Conservation (phyloP, 2,329 filamentous ascomycete genomes). For the Colletotrichum costaricense region DNA sequence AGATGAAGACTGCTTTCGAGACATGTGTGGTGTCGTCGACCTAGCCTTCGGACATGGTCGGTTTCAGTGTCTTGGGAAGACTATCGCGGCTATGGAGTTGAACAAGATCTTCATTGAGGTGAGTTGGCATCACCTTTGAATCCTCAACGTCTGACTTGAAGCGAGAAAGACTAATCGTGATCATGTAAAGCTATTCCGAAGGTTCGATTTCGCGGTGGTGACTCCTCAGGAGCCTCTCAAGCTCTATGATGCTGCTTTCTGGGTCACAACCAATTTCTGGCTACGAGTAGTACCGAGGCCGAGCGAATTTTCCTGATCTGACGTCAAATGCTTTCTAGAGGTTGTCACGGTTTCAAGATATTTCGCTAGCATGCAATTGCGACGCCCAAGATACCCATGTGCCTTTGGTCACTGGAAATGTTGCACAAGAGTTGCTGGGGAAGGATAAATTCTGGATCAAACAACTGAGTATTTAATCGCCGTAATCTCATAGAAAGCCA, state of each 20-base stretch:
- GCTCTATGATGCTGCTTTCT: slow-evolving; percentile 36
- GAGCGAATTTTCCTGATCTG: background rate
- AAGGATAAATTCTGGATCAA: too few species aligned
- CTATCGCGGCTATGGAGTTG: slow-evolving; percentile 56
- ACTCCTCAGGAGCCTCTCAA: slow-evolving; percentile 36
- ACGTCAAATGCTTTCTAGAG: background rate
- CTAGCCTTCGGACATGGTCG: slow-evolving; percentile 55
- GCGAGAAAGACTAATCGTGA: background rate
- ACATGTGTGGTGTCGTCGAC: slow-evolving; percentile 51
- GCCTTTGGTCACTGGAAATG: too few species aligned
- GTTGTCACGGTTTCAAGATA: background rate
- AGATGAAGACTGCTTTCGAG: slow-evolving; percentile 42
- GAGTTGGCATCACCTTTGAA: slow-evolving; percentile 3
- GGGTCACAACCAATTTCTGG: slow-evolving; percentile 39
- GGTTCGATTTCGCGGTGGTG: slow-evolving; percentile 38
- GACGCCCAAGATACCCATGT: background rate
- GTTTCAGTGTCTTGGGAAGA: slow-evolving; percentile 57
- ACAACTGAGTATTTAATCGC: too few species aligned
- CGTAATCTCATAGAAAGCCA: too few species aligned
- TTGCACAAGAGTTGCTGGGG: too few species aligned
- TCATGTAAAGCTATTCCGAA: slow-evolving; percentile 42
- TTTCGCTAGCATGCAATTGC: background rate
- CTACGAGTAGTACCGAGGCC: slow-evolving; percentile 34
- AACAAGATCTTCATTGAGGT: slow-evolving; percentile 58
- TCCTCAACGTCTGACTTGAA: background rate